Conservation (phyloP, 192 early-diverging fungal species). For the Entomortierella lignicola region DNA sequence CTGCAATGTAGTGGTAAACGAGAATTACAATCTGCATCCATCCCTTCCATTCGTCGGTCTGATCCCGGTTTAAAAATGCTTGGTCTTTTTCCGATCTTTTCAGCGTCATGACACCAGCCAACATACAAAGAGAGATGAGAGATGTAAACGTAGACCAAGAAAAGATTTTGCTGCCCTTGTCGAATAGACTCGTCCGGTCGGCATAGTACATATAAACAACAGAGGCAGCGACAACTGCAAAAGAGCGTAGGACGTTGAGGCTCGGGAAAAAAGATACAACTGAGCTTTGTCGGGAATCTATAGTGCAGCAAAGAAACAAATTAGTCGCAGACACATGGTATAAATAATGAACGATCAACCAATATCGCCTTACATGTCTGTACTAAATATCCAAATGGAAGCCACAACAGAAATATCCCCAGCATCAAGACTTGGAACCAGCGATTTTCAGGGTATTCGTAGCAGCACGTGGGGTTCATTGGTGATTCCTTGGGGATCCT, state of each 20-base stretch:
- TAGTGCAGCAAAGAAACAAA: neutral
- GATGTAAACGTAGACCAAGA: constrained; percentile 57
- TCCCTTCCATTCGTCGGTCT: constrained; percentile 90
- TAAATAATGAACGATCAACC: neutral
- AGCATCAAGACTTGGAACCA: constrained; percentile 58
- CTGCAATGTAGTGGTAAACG: constrained; percentile 79
- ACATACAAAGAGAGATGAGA: constrained; percentile 53
- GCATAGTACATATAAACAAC: constrained; percentile 71
- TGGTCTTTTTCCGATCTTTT: constrained; percentile 57
- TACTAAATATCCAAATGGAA: constrained; percentile 49
- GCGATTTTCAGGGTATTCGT: constrained; percentile 59
- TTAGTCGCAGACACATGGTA: no score
- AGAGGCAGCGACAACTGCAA: constrained; percentile 62
- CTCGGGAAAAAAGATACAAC: constrained; percentile 47
- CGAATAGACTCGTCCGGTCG: constrained; percentile 78
- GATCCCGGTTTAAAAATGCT: constrained; percentile 76
- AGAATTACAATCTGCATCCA: constrained; percentile 86
- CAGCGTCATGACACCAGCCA: constrained; percentile 59
- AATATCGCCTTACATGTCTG: constrained; percentile 10
- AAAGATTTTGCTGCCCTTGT: constrained; percentile 73
- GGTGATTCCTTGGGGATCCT: constrained; percentile 54
- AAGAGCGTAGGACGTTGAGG: constrained; percentile 52
- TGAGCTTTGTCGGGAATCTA: constrained; percentile 23
- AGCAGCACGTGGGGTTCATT: constrained; percentile 71
- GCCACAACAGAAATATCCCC: constrained; percentile 53